Base-by-base conservation (phyloP, 306 rosid species). In the Casuarina glauca region DNA sequence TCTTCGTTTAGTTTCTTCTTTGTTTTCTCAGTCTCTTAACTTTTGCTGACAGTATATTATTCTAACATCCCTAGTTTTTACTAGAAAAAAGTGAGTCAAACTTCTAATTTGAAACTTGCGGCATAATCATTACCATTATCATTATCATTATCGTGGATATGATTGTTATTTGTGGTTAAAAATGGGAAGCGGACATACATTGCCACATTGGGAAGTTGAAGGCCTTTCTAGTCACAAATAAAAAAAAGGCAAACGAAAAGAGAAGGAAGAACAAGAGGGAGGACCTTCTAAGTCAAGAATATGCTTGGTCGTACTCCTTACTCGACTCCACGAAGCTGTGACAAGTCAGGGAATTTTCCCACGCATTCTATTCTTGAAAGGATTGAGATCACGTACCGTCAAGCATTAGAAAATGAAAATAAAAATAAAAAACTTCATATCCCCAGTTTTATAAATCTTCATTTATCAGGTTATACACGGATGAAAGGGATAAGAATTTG, bases 281-380 rank as follows among this genome's bases (percentile, higher is more conserved):
- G 3, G 44, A 26, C 64, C 78, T 36, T 75, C 32, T 13, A 75
- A 48, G 78, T 49, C 62, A 75, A 62, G 72, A 75, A 62, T 62
- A 49, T 17, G 38, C 16, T 9, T 48, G 19, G 35, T 32, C 10
- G 62, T 49, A 1, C 13, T 6, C 36, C 64, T 5, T 19, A 58
- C 64, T 0, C 26, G 39, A 58, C 6, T 9, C 2, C 9, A 1
- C 5, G 4, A 9, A 58, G 9, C 36, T 20, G 38, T 38, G 12
- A 19, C 63, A 42, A 5, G 10, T 3, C 6, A 17, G n/a, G 79
- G 66, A 32, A 75, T 46, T 63, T 75, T 49, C 32, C 42, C 12
- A 42, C 68, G 48, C 39, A 41, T 38, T 36, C 39, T 19, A 26
- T 3, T 48, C 60, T 70, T 70, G 60, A 48, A 70, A 58, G 74